phyloP scores from a whole-genome alignment of 768 basidiomycete species.

The Agaricus sinodeliciosus region DNA sequence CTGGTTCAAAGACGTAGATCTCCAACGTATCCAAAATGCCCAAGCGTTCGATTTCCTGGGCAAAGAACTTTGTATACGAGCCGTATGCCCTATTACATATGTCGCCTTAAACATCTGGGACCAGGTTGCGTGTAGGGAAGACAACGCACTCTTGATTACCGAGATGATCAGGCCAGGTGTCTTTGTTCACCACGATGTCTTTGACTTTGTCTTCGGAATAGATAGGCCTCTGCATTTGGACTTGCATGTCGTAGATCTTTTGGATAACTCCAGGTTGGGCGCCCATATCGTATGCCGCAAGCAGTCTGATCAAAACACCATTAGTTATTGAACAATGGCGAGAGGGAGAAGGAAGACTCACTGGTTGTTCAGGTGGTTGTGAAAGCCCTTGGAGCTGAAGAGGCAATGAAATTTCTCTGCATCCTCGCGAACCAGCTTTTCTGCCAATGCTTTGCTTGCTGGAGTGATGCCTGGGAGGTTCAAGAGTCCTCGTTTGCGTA shows the following conservation, averaged over 20 bases:
- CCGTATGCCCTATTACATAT: conserved; percentile 27
- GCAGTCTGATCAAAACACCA: conserved; percentile 29
- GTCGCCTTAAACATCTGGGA: no score
- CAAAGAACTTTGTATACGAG: conserved; percentile 33
- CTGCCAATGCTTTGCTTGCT: conserved; percentile 32
- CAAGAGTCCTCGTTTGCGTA: conserved; percentile 29
- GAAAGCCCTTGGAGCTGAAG: conserved; percentile 33
- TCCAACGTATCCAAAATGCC: conserved; percentile 38
- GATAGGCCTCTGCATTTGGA: conserved; percentile 31
- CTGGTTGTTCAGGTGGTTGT: conserved; percentile 60
- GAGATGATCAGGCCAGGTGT: conserved; percentile 46
- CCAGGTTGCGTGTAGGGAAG: background rate
- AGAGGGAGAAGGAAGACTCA: conserved; percentile 19
- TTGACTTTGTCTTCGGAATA: conserved; percentile 27
- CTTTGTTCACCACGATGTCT: conserved; percentile 27
- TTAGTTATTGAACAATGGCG: background rate
- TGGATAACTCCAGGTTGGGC: conserved; percentile 38
- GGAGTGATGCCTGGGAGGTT: conserved; percentile 40
- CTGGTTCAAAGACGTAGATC: conserved; percentile 36
- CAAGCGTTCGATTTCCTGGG: conserved; percentile 26
- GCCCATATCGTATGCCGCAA: conserved; percentile 53
- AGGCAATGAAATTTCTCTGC: conserved; percentile 45
- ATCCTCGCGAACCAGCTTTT: conserved; percentile 42
- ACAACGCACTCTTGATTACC: conserved; percentile 38
- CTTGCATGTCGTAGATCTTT: conserved; percentile 41